Base-by-base conservation (phyloP, 1,284 basidiomycete species). In the Austropuccinia psidii region DNA sequence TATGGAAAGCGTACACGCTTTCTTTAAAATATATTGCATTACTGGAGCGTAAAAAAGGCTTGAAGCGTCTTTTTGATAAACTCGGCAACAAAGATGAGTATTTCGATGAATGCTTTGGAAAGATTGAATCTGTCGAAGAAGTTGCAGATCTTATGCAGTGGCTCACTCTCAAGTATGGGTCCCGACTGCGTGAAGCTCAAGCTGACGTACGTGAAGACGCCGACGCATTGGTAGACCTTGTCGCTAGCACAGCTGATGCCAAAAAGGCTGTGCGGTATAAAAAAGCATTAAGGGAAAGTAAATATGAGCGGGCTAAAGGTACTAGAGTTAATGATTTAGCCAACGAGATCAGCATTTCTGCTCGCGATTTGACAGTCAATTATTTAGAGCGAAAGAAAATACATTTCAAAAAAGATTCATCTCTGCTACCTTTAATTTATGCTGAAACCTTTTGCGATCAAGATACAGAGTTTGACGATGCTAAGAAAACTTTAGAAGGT, bases 61-160 rank as follows among this genome's bases (percentile, higher is more conserved):
- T 95, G 45, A 82, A 84, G 9, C 80, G 85, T 11, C 85, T 88
- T 8, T 95, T 90, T 82, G 81, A 83, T 62, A 86, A 87, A 3
- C 82, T 91, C 21, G 85, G 84, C 60, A 83, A 86, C 35, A 83
- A 83, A 49, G 89, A 91, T 76, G 84, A 87, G 49, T 90, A 92
- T 77, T 91, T 88, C 79, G 85, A 87, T 69, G 85, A 86, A 43
- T 85, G 74, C 83, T 91, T 84, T 21, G 79, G 80, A 21, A 79
- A 82, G 75, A 79, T 80, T 39, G 78, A 81, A 75, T 83, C 81
- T 68, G 88, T 95, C 49, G 96, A 98, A 81, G 87, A 92, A 76
- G 89, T 96, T 13, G 88, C 90, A 0, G 96, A 99, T 79, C 87
- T 90, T 21, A 88, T 89, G 0, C 94, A 96, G 78, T 99, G 93